These are phyloP conservation scores for Achlya hypogyna DNA, from an alignment of 352 stramenopile genomes.

Conservation along the genomic window DNA sequence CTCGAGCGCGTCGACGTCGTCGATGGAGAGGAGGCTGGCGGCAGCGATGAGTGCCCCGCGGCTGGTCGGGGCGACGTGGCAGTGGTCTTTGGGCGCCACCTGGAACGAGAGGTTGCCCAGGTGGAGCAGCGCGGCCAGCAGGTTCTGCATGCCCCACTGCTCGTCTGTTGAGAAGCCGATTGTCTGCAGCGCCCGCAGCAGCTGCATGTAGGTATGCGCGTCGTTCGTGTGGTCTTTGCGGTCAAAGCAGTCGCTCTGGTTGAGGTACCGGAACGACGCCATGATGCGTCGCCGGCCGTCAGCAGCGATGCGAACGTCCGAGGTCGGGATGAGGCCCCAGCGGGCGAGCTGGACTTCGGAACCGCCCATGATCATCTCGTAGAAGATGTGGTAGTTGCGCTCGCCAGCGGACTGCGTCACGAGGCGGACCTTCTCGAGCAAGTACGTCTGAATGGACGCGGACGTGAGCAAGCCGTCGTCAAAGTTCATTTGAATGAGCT, in stretches of 20 bases:
- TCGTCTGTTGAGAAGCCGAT: constrained; percentile 75
- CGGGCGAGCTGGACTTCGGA: constrained; percentile 37
- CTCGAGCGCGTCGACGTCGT: constrained; percentile 63
- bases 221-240: constrained; percentile 69
- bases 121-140: constrained; percentile 79
- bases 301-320: constrained; percentile 36
- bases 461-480: constrained; percentile 57
- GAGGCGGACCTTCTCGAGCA: constrained; percentile 91
- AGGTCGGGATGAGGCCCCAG: constrained; percentile 45
- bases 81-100: not conserved
- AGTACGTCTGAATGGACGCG: constrained; percentile 87
- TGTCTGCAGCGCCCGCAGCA: constrained; percentile 72
- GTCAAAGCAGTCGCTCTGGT: constrained; percentile 79
- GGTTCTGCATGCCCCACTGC: constrained; percentile 68
- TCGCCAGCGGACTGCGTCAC: constrained; percentile 76
- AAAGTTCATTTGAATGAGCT: constrained; percentile 90
- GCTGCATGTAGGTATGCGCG: constrained; percentile 61
- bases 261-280: constrained; percentile 67
- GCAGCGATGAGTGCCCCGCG: constrained; percentile 66
- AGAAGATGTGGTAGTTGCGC: constrained; percentile 84
- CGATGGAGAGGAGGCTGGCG: constrained; percentile 35
- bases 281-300: constrained; percentile 44
- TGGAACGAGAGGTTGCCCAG: constrained; percentile 84
- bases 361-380: constrained; percentile 66
- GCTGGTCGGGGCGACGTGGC: constrained; percentile 35